Conservation (phyloP, 169 alveolate genomes). For the Plasmodium falciparum region DNA sequence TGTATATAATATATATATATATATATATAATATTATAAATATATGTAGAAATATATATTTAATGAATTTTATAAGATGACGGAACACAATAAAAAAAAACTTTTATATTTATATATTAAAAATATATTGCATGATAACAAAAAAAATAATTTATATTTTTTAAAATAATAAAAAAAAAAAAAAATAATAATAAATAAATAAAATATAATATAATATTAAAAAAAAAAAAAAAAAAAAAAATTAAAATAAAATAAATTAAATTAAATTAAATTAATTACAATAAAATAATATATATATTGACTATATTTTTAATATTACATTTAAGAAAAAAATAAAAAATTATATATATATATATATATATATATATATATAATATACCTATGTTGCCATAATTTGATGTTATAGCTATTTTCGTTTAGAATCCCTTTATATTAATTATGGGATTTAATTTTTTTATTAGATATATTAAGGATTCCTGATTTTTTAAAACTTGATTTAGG, state of each 20-base stretch:
- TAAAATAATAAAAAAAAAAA: neutral
- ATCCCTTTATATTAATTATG: constrained; percentile 82
- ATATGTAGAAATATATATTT: neutral
- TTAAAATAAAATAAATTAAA: neutral
- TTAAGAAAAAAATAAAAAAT: constrained; percentile 11
- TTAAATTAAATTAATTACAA: neutral
- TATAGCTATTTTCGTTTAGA: neutral
- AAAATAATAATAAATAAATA: neutral
- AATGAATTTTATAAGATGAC: no score
- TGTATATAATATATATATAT: neutral
- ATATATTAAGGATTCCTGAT: constrained; percentile 77
- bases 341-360: neutral
- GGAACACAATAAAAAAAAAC: neutral
- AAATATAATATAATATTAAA: neutral
- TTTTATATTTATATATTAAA: neutral
- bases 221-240: constrained; percentile 5
- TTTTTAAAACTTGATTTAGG: constrained; percentile 66
- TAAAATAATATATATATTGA: neutral
- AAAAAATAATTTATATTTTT: neutral
- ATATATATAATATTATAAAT: neutral
- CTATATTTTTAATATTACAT: no score
- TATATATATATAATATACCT: no score
- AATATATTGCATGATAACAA: neutral
- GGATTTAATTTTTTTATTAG: constrained; percentile 78
- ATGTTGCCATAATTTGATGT: no score